Percentiles rank a stretch among this genome's conserved stretches.
Evolutionary conservation across 2,329 filamentous ascomycete species (phyloP).

Genomic region (Magnaporthales sp.): DNA sequence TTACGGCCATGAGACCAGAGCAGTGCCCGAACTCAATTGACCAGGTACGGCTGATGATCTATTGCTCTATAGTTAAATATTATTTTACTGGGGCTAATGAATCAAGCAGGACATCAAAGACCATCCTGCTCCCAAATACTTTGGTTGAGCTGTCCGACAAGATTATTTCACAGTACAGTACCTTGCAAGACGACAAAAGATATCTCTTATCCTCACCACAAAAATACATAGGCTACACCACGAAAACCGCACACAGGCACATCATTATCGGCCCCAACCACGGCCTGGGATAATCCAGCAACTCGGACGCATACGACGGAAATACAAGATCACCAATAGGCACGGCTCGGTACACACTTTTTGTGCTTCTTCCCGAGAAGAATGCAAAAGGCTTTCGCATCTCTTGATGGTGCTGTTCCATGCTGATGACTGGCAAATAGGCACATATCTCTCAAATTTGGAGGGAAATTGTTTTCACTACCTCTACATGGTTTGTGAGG

Average conservation of each 20-base stretch:
- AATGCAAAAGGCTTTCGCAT: not conserved
- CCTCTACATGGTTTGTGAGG: not conserved
- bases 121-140: not conserved
- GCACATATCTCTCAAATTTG: not conserved
- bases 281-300: not conserved
- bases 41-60: not conserved
- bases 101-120: not conserved
- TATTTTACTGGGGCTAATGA: not conserved
- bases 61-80: not conserved
- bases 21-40: not conserved
- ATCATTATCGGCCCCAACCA: not conserved
- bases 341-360: constrained; percentile 20
- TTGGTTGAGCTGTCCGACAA: not conserved
- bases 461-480: not conserved
- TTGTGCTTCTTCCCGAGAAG: constrained; percentile 5
- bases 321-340: not conserved
- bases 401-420: not conserved
- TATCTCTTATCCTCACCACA: not conserved
- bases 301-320: not conserved
- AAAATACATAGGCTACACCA: not conserved
- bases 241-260: not conserved
- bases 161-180: not conserved
- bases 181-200: not conserved
- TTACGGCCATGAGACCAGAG: constrained; percentile 26
- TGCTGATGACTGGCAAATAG: constrained; percentile 1